Percentiles rank a stretch among this genome's conserved stretches.
phyloP scores from a whole-genome alignment of 176 grass and related monocot genomes.

The Puya raimondii region DNA sequence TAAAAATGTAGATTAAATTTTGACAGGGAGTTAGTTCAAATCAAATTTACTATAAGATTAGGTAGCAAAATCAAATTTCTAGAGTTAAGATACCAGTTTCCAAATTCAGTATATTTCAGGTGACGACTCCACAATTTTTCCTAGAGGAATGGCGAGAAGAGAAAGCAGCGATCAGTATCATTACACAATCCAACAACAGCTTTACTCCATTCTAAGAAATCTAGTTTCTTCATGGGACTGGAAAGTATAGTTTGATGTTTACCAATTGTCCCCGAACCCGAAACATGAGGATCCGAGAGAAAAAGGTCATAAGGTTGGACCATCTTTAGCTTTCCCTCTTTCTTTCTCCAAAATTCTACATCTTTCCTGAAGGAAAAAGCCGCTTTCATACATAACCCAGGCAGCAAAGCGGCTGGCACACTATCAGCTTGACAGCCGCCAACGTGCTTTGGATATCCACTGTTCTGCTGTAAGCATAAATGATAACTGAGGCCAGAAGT shows the following conservation, averaged over 20 bases:
- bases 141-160: too few relatives aligned
- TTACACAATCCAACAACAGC: too few relatives aligned
- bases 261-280: slow-evolving; percentile 63
- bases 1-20: too few relatives aligned
- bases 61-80: too few relatives aligned
- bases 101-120: too few relatives aligned
- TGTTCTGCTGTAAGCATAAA: slow-evolving; percentile 69
- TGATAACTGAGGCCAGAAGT: slow-evolving; percentile 83
- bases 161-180: too few relatives aligned
- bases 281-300: slow-evolving; percentile 80
- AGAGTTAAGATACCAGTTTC: too few relatives aligned
- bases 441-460: slow-evolving; percentile 67
- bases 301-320: slow-evolving; percentile 89
- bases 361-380: slow-evolving; percentile 72
- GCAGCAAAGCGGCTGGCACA: slow-evolving; percentile 49
- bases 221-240: too few relatives aligned
- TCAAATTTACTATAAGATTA: too few relatives aligned
- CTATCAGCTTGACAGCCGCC: slow-evolving; percentile 39
- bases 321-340: slow-evolving; percentile 79
- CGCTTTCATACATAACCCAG: slow-evolving; percentile 64
- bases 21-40: too few relatives aligned
- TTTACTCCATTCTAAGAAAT: too few relatives aligned
- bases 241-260: slow-evolving; percentile 28
- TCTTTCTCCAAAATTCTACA: slow-evolving; percentile 71
- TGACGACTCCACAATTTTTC: too few relatives aligned